A percentile compares a stretch with the other conserved stretches of the same genome.
These are phyloP conservation scores for Ophiostoma ulmi DNA, from an alignment of 2,329 filamentous ascomycete genomes.

Conservation along the genomic window DNA sequence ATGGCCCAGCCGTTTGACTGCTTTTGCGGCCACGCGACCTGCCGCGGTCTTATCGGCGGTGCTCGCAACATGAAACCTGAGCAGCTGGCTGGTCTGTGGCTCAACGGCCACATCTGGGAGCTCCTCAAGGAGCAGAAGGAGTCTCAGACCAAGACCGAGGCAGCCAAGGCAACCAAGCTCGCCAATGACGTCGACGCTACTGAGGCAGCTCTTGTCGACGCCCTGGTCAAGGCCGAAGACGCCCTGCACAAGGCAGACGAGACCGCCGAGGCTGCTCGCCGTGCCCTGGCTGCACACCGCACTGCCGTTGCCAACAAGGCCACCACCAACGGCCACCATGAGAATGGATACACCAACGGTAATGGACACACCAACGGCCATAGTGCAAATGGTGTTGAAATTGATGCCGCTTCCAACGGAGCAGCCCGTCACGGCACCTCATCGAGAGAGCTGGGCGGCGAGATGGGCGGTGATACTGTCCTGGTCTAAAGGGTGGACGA, in stretches of 20 bases:
- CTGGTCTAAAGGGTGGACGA: constrained; percentile 19
- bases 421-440: constrained; percentile 43
- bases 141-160: constrained; percentile 19
- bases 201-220: constrained; percentile 40
- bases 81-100: constrained; percentile 54
- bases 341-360: constrained; percentile 8
- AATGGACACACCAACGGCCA: constrained; percentile 23
- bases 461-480: constrained; percentile 58
- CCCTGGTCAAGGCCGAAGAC: constrained; percentile 44
- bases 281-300: constrained; percentile 40
- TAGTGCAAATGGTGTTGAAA: constrained; percentile 18
- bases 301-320: constrained; percentile 8
- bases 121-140: constrained; percentile 42
- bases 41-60: constrained; percentile 58
- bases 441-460: constrained; percentile 52
- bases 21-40: constrained; percentile 52
- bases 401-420: constrained; percentile 25
- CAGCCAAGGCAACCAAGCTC: constrained; percentile 15
- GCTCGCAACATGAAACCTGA: constrained; percentile 54
- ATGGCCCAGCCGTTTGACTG: constrained; percentile 70
- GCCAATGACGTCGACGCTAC: constrained; percentile 32
- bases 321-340: background rate
- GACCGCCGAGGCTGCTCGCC: constrained; percentile 43
- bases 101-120: constrained; percentile 57
- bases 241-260: constrained; percentile 44